A percentile compares a stretch with the other conserved stretches of the same genome.
phyloP scores from a whole-genome alignment of 768 basidiomycete species.

The Ramaria sp. region DNA sequence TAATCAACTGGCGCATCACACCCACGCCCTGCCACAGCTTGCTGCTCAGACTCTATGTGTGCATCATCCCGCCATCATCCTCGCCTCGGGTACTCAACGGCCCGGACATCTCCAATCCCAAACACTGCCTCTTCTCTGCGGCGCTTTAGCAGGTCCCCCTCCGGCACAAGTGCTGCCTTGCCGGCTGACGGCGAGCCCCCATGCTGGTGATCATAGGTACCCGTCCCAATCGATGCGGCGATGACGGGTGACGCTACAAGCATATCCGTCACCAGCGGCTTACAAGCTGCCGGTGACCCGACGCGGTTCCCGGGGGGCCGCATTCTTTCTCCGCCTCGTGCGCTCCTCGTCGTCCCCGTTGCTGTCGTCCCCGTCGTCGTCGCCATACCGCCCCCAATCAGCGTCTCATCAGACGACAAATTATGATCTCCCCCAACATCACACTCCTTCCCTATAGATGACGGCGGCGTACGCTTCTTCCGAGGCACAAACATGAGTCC shows the following conservation, averaged over 20 bases:
- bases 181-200: background rate
- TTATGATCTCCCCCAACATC: conserved; percentile 10
- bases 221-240: background rate
- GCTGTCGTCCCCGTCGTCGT: conserved; percentile 16
- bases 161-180: conserved; percentile 1
- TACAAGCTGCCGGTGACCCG: background rate
- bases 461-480: conserved; percentile 23
- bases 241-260: background rate
- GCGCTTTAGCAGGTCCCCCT: conserved; percentile 16
- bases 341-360: background rate
- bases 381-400: conserved; percentile 15
- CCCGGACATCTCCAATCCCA: conserved; percentile 20
- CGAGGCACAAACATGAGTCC: conserved; percentile 65
- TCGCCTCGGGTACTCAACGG: background rate
- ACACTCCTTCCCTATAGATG: conserved; percentile 5
- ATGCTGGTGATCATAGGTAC: conserved; percentile 11
- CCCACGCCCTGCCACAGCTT: background rate
- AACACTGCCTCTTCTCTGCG: conserved; percentile 30
- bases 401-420: conserved; percentile 14
- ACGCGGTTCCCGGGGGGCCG: background rate
- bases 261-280: background rate
- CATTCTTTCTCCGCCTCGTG: background rate
- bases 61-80: conserved; percentile 8
- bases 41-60: background rate
- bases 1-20: background rate